Evolutionary conservation across 2,329 filamentous ascomycete species (phyloP), one percentile per base, ranked within the genome.

Genomic region (Coniochaeta sp.): DNA sequence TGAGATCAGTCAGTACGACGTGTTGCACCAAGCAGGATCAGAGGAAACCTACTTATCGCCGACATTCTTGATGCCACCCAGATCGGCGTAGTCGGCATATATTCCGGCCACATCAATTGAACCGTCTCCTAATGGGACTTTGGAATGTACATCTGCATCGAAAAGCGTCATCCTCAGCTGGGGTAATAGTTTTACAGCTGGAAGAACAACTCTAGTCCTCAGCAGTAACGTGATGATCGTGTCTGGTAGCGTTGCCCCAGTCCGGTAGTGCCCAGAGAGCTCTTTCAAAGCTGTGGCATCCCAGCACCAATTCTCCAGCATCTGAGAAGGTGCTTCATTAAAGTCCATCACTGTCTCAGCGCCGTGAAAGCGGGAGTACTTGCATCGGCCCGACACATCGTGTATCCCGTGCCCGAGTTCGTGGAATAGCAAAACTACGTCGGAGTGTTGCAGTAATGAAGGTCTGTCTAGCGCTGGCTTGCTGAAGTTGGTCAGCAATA

Each of bases 401-500:
- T 89, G 87, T 59, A 89, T 89, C 24, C 86, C 88, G 68, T 89
- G 87, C 28, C 87, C 87, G 1, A 89, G 78, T 70, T 89, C 87
- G 69, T 95, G 89, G 82, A 95, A 93, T 11, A 93, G 81, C 0
- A 89, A 93, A 11, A 91, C 87, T 1, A 93, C 89, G 72, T 93
- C 89, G 59, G 90, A 86, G 68, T 93, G 90, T 79, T 92, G 92
- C 44, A 95, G 81, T 3, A 93, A 80, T 24, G 86, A 89, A 6
- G 90, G 90, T 73, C 91, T 92, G 70, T 83, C 88, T 11, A 84
- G 77, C 1, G 88, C 89, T 2, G 90, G 88, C 74, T 92, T 92
- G 70, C 86, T 89, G 72, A 93, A 93, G 76, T 93, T 93, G 81
- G 90, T 93, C 12, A 93, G 89, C 12, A 93, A 79, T 1, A 90